Evolutionary conservation across 768 basidiomycete species (phyloP).

Genomic region (Psilocybe tampanensis): DNA sequence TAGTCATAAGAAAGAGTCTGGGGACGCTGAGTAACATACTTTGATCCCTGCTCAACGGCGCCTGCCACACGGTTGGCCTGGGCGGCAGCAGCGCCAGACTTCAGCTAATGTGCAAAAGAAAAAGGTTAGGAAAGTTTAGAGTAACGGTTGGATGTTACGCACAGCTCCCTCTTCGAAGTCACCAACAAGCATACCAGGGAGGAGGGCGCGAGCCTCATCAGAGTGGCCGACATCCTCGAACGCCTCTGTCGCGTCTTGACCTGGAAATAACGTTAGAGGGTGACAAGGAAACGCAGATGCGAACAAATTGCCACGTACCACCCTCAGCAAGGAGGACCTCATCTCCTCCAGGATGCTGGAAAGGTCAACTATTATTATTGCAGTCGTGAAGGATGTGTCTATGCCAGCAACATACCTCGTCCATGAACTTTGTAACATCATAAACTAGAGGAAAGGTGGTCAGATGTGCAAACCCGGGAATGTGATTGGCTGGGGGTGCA

Average conservation of each 20-base stretch:
- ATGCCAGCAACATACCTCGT: constrained; percentile 63
- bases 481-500: constrained; percentile 36
- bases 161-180: constrained; percentile 76
- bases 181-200: constrained; percentile 80
- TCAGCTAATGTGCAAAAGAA: constrained; percentile 51
- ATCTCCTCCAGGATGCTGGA: constrained; percentile 92
- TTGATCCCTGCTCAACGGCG: constrained; percentile 69
- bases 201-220: constrained; percentile 89
- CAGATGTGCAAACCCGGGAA: constrained; percentile 31
- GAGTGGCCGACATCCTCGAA: constrained; percentile 99
- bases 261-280: constrained; percentile 38
- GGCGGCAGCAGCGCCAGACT: constrained; percentile 50
- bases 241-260: constrained; percentile 95
- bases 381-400: constrained; percentile 24
- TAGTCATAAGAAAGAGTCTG: constrained; percentile 9
- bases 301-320: constrained; percentile 53
- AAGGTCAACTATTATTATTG: background rate
- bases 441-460: constrained; percentile 63
- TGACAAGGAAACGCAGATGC: constrained; percentile 11
- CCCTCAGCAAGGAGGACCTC: constrained; percentile 95
- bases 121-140: constrained; percentile 4
- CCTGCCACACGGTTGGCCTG: constrained; percentile 46
- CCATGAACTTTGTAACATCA: constrained; percentile 90
- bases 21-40: constrained; percentile 42
- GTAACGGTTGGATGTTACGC: constrained; percentile 27